Conservation (phyloP, 2,329 filamentous ascomycete genomes). For the Teratosphaeria pseudoeucalypti region DNA sequence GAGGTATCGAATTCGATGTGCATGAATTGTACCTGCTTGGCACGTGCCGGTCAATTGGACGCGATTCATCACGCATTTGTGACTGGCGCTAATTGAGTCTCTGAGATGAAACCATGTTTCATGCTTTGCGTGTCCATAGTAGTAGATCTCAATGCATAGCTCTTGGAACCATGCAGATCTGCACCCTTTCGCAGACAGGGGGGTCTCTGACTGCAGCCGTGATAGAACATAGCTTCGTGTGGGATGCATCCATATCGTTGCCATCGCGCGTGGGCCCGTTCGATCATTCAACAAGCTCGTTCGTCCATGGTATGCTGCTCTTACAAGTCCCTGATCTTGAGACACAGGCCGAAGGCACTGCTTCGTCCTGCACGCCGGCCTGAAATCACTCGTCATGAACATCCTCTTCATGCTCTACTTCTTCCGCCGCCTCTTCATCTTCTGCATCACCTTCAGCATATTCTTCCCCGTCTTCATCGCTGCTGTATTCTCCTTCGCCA, state of each 20-base stretch:
- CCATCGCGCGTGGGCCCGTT: not conserved
- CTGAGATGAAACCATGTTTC: not conserved
- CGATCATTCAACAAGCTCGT: not conserved
- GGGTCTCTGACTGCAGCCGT: not conserved
- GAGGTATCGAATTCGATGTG: not conserved
- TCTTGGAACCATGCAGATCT: not conserved
- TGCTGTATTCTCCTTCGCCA: constrained; percentile 23
- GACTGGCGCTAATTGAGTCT: not conserved
- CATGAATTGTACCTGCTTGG: not conserved
- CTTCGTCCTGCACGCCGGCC: not conserved
- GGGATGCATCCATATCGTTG: not conserved
- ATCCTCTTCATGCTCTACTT: constrained; percentile 15
- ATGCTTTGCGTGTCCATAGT: not conserved
- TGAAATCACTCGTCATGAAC: not conserved
- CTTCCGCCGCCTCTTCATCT: constrained; percentile 9
- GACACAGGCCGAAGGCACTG: too few species aligned
- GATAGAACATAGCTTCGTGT: not conserved
- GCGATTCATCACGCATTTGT: not conserved
- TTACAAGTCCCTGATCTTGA: too few species aligned
- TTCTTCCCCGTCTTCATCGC: constrained; percentile 18
- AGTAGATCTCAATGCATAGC: not conserved
- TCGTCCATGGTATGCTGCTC: too few species aligned
- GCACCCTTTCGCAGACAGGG: not conserved
- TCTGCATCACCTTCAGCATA: constrained; percentile 15
- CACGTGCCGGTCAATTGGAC: not conserved